Evolutionary conservation across 768 basidiomycete species (phyloP).

Genomic region (Crepidotus variabilis): DNA sequence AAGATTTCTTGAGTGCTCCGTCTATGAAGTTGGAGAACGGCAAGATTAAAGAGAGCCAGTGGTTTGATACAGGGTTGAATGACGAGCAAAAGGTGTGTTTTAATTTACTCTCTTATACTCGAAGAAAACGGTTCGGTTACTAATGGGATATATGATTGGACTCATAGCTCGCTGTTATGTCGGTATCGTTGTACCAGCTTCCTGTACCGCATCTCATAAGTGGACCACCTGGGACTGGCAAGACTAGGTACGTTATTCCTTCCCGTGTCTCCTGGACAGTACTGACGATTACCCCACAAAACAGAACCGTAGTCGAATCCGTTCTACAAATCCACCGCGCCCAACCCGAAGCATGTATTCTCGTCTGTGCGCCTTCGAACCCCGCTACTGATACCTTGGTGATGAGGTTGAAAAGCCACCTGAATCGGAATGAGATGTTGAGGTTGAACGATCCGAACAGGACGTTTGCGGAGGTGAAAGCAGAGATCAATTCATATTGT

Average conservation of each 20-base stretch:
- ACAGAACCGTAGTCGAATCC: conserved; percentile 44
- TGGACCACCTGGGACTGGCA: conserved; percentile 51
- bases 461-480: conserved; percentile 40
- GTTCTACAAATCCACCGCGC: conserved; percentile 47
- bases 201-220: conserved; percentile 46
- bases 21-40: conserved; percentile 16
- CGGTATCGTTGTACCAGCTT: conserved; percentile 38
- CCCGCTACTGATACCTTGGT: conserved; percentile 48
- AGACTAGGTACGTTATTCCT: conserved; percentile 45
- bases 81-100: conserved; percentile 37
- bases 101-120: conserved; percentile 5
- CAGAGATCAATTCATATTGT: conserved; percentile 38
- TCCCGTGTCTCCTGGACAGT: too few species aligned
- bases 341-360: conserved; percentile 42
- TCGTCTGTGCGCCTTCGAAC: conserved; percentile 50
- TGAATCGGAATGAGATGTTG: conserved; percentile 37
- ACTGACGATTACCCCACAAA: too few species aligned
- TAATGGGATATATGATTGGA: conserved; percentile 4
- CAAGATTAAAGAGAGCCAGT: conserved; percentile 28
- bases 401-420: conserved; percentile 32
- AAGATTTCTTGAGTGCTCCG: conserved; percentile 23
- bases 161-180: conserved; percentile 37
- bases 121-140: background rate
- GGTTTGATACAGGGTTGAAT: conserved; percentile 45
- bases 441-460: conserved; percentile 45